Percentiles rank a stretch among this genome's conserved stretches.
phyloP scores from a whole-genome alignment of 2,329 filamentous ascomycete species.

The Sporothrix sp. region DNA sequence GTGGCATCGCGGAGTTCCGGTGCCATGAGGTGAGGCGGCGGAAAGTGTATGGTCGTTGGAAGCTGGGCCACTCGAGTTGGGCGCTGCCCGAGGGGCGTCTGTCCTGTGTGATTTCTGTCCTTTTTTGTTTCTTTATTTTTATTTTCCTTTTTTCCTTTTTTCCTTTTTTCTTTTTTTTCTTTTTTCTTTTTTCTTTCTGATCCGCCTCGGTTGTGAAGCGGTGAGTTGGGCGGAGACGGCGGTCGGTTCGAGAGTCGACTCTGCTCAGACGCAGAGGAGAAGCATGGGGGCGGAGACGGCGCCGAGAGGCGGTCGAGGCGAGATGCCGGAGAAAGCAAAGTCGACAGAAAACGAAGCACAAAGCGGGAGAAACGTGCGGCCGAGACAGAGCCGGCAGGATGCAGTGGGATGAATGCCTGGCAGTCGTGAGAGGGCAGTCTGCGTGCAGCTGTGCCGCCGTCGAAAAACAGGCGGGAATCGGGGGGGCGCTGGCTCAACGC shows the following conservation, averaged over 20 bases:
- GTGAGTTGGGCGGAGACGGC: slow-evolving; percentile 1
- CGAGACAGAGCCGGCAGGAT: neutral
- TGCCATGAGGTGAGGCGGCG: slow-evolving; percentile 7
- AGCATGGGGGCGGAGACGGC: slow-evolving; percentile 10
- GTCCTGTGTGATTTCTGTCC: no score
- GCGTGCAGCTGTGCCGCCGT: neutral
- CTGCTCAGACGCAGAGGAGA: neutral
- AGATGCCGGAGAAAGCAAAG: neutral
- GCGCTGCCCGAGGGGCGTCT: no score
- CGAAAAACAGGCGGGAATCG: neutral
- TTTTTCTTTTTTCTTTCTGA: neutral
- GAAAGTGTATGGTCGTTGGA: no score
- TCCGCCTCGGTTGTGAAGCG: neutral
- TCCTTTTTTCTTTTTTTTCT: no score
- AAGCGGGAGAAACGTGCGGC: neutral
- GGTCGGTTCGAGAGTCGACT: neutral
- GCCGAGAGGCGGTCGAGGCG: slow-evolving; percentile 8
- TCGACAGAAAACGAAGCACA: neutral
- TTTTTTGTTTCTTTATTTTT: no score
- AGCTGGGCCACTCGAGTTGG: no score
- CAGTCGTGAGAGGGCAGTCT: neutral
- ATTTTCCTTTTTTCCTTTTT: no score
- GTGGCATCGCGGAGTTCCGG: slow-evolving; percentile 9
- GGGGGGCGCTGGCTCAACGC: neutral
- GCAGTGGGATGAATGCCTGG: neutral